phyloP scores from a whole-genome alignment of 2,329 filamentous ascomycete species.

The Trichoderma guizhouense region DNA sequence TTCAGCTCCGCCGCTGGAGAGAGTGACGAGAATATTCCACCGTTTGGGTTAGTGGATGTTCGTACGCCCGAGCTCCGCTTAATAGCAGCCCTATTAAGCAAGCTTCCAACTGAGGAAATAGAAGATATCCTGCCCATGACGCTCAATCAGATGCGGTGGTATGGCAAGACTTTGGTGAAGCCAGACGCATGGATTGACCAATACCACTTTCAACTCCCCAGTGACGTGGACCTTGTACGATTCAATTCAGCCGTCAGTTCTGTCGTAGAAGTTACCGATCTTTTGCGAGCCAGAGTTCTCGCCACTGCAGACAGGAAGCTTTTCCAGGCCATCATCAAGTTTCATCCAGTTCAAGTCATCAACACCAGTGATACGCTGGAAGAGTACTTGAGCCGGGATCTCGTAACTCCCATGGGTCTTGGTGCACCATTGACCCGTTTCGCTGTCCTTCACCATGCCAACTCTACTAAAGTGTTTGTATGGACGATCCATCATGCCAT shows the following conservation, averaged over 20 bases:
- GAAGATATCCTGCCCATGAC: conserved; percentile 5
- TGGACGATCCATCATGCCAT: conserved; percentile 6
- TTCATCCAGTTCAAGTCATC: neutral
- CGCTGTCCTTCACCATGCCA: neutral
- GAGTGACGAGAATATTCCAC: neutral
- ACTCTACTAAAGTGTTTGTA: neutral
- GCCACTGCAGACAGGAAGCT: neutral
- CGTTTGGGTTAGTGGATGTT: neutral
- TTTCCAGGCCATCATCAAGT: conserved; percentile 5
- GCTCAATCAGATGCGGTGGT: conserved; percentile 1
- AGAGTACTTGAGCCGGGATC: neutral
- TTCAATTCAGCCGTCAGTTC: neutral
- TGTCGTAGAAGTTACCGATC: neutral
- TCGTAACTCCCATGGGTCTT: neutral
- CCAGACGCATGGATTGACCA: conserved; percentile 7
- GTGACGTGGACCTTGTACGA: neutral
- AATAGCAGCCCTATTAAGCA: neutral
- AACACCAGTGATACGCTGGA: neutral
- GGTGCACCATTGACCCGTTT: neutral
- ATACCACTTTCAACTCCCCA: neutral
- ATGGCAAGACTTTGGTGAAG: conserved; percentile 3
- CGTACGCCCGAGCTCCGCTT: neutral
- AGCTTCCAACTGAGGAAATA: neutral
- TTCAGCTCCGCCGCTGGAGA: neutral
- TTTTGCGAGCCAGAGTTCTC: neutral